These are phyloP conservation scores for Crithidia expoeki DNA, from an alignment of 208 protist species.

Conservation along the genomic window DNA sequence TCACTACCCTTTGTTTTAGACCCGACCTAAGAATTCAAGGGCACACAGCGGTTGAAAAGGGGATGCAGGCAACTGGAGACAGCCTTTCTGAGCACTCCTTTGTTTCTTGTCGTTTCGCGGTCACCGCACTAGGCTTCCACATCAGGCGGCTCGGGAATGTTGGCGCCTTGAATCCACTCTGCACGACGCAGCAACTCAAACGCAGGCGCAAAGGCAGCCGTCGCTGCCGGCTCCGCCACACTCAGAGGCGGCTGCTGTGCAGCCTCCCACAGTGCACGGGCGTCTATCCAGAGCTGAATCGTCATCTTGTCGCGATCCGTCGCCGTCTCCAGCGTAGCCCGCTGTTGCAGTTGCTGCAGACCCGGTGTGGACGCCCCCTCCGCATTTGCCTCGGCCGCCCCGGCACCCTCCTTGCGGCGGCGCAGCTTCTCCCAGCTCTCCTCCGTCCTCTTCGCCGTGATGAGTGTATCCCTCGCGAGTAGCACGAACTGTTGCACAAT, in stretches of 20 bases:
- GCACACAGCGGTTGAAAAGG: too few species aligned
- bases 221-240: slow-evolving; percentile 6
- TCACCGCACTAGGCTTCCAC: slow-evolving; percentile 41
- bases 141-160: slow-evolving; percentile 74
- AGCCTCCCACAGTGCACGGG: slow-evolving; percentile 47
- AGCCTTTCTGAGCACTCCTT: not conserved
- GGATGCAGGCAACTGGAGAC: too few species aligned
- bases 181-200: slow-evolving; percentile 65
- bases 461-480: slow-evolving; percentile 72
- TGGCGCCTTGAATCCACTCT: slow-evolving; percentile 76
- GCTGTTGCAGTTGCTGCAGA: slow-evolving; percentile 22
- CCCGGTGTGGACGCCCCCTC: slow-evolving; percentile 76
- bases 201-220: slow-evolving; percentile 17
- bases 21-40: too few species aligned
- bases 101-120: too few species aligned
- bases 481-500: slow-evolving; percentile 48
- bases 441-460: slow-evolving; percentile 86
- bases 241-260: slow-evolving; percentile 23
- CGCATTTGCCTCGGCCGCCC: slow-evolving; percentile 22
- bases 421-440: slow-evolving; percentile 91
- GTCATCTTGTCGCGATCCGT: slow-evolving; percentile 89
- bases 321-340: slow-evolving; percentile 59
- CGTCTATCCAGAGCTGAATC: slow-evolving; percentile 84
- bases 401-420: slow-evolving; percentile 57
- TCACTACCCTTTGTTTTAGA: too few species aligned